Evolutionary conservation across 345 rosid species (phyloP), one percentile per base, ranked within the genome.

Genomic region (Heritiera fomes): DNA sequence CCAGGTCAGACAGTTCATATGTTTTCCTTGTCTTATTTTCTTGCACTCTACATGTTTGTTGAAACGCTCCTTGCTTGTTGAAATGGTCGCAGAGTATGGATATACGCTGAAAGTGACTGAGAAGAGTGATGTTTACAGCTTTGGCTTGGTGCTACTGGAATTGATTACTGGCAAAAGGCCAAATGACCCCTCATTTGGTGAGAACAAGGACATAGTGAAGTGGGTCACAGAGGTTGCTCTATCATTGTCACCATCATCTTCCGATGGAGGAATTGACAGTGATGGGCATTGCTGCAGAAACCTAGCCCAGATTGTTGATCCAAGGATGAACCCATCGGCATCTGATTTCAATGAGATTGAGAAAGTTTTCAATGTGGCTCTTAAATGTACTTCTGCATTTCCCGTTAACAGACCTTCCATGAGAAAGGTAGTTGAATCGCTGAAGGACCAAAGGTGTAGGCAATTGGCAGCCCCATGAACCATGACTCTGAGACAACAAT

Each of bases 41-140:
- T 40, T 2, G 43, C 5, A 2, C 43, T 40, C 3, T 34, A 34
- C 38, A 34, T 34, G 38, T 34, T 34, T 34, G 38, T 34, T 34
- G 38, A 34, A 34, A 34, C 3, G 38, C 38, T 34, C 38, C 38
- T 1, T 34, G 38, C 38, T 34, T 70, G 45, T 56, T 40, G 20
- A 11, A 69, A 12, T 58, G 50, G 6, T 82, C 73, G 62, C 86
- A 93, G 94, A 93, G 68, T 89, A 88, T 71, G 94, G 78, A 1
- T 93, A 90, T 82, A 88, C 94, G 0, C 18, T 82, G 6, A 91
- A 87, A 56, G 91, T 88, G 2, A 88, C 84, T 0, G 88, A 88
- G 75, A 90, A 90, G 82, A 86, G 90, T 28, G 96, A 93, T 40
- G 94, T 93, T 32, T 93, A 93, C 66, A 93, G 94, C n/a, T 91